These are phyloP conservation scores for Psophocarpus tetragonolobus DNA, from an alignment of 306 rosid species.

Conservation along the genomic window DNA sequence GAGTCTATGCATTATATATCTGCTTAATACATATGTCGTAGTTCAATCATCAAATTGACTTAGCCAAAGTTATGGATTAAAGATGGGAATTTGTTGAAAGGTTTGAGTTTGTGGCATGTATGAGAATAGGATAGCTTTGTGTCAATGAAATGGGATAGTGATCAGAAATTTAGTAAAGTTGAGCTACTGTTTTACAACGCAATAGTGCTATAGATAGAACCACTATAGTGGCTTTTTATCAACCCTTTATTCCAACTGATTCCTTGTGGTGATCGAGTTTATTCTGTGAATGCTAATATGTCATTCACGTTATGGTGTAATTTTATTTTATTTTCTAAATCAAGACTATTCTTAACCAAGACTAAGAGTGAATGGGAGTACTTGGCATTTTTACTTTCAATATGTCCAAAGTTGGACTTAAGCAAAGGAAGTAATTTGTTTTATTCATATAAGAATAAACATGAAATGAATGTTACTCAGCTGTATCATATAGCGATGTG, in stretches of 20 bases:
- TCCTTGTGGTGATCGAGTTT: background rate
- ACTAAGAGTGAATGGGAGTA: background rate
- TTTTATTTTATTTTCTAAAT: too few species aligned
- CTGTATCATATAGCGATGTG: conserved; percentile 12
- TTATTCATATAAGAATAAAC: background rate
- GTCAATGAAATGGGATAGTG: background rate
- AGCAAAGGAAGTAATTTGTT: background rate
- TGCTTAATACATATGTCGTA: background rate
- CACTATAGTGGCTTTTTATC: too few species aligned
- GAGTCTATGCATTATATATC: conserved; percentile 33
- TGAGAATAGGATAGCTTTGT: conserved; percentile 3
- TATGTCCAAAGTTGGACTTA: conserved; percentile 19
- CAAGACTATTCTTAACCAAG: conserved; percentile 8
- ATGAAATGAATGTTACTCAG: background rate
- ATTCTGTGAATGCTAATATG: background rate
- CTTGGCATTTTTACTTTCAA: conserved; percentile 19
- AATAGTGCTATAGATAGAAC: too few species aligned
- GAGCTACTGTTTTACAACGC: background rate
- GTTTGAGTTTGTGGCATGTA: background rate
- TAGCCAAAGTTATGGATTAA: conserved; percentile 6
- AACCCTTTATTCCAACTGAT: background rate
- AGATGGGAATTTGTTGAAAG: background rate
- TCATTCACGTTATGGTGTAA: background rate
- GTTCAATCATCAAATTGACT: background rate
- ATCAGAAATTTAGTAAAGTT: background rate